Evolutionary conservation across 179 eudicot species (phyloP).

Genomic region (Camellia oleifera): DNA sequence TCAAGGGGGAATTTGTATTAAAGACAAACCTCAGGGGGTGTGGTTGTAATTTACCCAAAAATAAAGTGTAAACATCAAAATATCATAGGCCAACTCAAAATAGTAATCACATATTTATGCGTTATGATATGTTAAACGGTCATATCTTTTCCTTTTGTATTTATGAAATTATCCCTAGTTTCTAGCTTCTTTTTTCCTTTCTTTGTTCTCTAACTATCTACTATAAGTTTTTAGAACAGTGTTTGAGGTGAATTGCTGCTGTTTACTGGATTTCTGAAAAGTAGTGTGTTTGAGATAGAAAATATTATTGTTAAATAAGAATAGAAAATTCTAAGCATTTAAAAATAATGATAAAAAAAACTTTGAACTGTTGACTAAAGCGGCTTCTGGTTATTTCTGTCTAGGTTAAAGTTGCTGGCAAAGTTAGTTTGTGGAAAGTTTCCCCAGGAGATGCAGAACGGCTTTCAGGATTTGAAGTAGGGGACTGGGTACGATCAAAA

Average conservation of each 20-base stretch:
- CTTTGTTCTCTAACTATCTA: not conserved
- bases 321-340: not conserved
- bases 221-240: not conserved
- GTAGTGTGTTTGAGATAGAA: not conserved
- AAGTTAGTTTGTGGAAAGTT: conserved; percentile 81
- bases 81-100: not conserved
- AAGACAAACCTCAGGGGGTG: no score
- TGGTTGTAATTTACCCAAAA: not conserved
- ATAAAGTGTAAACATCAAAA: not conserved
- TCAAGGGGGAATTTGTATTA: no score
- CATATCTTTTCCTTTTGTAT: not conserved
- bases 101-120: not conserved
- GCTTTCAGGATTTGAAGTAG: conserved; percentile 93
- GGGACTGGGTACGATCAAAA: conserved; percentile 98
- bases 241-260: conserved; percentile 2
- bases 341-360: not conserved
- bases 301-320: not conserved
- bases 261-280: not conserved
- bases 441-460: conserved; percentile 96
- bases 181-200: not conserved
- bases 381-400: conserved; percentile 21
- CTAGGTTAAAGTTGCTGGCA: conserved; percentile 87
- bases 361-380: not conserved
- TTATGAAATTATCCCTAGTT: not conserved
- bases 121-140: no score